Base-by-base conservation (phyloP, 1,284 basidiomycete genomes). In the Mycena citricolor region DNA sequence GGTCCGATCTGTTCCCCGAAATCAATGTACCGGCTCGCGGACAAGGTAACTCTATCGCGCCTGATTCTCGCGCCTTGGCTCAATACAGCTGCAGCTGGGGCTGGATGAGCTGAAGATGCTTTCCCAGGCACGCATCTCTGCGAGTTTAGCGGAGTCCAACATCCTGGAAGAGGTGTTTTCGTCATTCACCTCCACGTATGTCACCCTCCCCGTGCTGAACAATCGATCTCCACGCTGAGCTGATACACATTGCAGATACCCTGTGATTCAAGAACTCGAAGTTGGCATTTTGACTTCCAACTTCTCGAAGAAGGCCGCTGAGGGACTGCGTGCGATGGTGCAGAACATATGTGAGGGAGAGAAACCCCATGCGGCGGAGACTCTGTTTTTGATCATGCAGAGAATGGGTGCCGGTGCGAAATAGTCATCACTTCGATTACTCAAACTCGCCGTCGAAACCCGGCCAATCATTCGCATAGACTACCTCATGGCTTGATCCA, bases 21-120 rank as follows among this genome's bases (percentile, higher is more conserved):
- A 31, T 58, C 55, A 1, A 58, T 59, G 56, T 58, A 56, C 42
- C 57, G 57, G 0, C 32, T 59, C 4, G 57, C 58, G 0, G 39
- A 40, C 19, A 59, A 59, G 44, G 57, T 54, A 46, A 19, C n/a
- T 3, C 6, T n/a, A n/a, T n/a, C n/a, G n/a, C n/a, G n/a, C n/a
- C n/a, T n/a, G n/a, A n/a, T n/a, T n/a, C n/a, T n/a, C n/a, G n/a
- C n/a, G n/a, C n/a, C n/a, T n/a, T n/a, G n/a, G n/a, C 6, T n/a
- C 33, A n/a, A 8, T 17, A 20, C 14, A 4, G 13, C 13, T 25
- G n/a, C 8, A 45, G 38, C 37, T 48, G 10, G 40, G 32, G 3
- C 43, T 57, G 23, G 54, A 33, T 29, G 47, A 57, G 8, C 49
- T 59, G 4, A 37, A 49, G 19, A 5, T 4, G 6, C 30, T 49